Evolutionary conservation across 257 asterid genomes (phyloP), one percentile per base, ranked within the genome.

Genomic region (Paraleonurus japonicus): DNA sequence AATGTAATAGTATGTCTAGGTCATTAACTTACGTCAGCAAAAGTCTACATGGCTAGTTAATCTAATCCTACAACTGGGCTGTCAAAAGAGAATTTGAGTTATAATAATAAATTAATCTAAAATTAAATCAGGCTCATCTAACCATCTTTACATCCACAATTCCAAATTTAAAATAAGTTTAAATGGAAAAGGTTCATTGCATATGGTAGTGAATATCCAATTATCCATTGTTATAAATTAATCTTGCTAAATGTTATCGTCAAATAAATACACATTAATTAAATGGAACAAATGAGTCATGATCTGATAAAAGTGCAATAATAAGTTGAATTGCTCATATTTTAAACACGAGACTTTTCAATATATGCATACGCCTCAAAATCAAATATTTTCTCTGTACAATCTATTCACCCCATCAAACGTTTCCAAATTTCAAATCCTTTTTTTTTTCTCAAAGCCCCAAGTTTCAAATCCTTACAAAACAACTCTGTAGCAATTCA

Each of bases 381-480:
- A 10, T 22, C 32, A 22, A 58, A 28, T 30, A 17, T 60, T 60
- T 59, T 13, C 1, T 11, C 24, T 60, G 65, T 60, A 60, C 65
- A 60, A n/a, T 28, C 22, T n/a, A 47, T n/a, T 32, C 41, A 58
- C 65, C 65, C 5, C 65, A 15, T 59, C 41, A 59, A 59, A 59
- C 65, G 0, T 59, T 59, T 10, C 4, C n/a, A 1, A 19, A 19
- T 0, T 24, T 1, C 16, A 72, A 17, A 61, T 61, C 70, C 55
- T 48, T 17, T n/a, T n/a, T n/a, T n/a, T n/a, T n/a, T n/a, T n/a
- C n/a, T n/a, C n/a, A n/a, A n/a, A n/a, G n/a, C n/a, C n/a, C n/a
- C n/a, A 15, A 15, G 4, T 1, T 47, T 5, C 19, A 71, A 16
- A 60, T 71, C 69, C 51, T 43, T 17, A 13, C 0, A n/a, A 43